Base-by-base conservation (phyloP, 768 basidiomycete genomes). In the Suillus ampliporus region DNA sequence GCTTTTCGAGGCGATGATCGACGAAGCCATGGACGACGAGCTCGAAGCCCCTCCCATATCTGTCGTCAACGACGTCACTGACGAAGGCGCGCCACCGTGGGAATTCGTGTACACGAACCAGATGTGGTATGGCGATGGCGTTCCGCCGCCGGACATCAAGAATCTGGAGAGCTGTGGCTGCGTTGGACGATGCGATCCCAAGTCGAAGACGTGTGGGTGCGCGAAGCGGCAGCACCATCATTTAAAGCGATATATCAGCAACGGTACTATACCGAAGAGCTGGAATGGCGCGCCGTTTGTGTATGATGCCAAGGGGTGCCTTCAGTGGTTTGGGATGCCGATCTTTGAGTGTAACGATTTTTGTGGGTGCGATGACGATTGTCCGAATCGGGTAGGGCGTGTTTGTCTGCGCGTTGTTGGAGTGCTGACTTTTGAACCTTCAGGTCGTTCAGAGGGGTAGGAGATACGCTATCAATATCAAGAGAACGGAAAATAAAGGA, bases 41-140 rank as follows among this genome's bases (percentile, higher is more conserved):
- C 88, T 86, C 1, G 70, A 84, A 50, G 89, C 91, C 2, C 92
- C 91, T 0, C 77, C 76, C 6, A 91, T 97, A 67, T 75, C 76
- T 17, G 82, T 97, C 28, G 73, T 62, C 46, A 94, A 95, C 68
- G 74, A 83, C 0, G 78, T 93, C 26, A 92, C 92, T 64, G 71
- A 80, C 10, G 89, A 90, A 64, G 80, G 85, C 11, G 84, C 88
- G 23, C 94, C 95, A 0, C 84, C 84, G 28, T 94, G 91, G 86
- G 94, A 97, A 68, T 97, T 95, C 68, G 80, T 89, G 64, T 97
- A 97, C 72, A 88, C 91, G 13, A 95, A 97, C 72, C 77, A 85
- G 58, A 86, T 95, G 80, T 90, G 91, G 83, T 87, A 88, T 63
- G 86, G 84, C 2, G 81, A 87, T 14, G 86, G 80, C 5, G 89